Evolutionary conservation across 495 filamentous ascomycete genomes (phyloP).

Genomic region (Penicillium nucicola): DNA sequence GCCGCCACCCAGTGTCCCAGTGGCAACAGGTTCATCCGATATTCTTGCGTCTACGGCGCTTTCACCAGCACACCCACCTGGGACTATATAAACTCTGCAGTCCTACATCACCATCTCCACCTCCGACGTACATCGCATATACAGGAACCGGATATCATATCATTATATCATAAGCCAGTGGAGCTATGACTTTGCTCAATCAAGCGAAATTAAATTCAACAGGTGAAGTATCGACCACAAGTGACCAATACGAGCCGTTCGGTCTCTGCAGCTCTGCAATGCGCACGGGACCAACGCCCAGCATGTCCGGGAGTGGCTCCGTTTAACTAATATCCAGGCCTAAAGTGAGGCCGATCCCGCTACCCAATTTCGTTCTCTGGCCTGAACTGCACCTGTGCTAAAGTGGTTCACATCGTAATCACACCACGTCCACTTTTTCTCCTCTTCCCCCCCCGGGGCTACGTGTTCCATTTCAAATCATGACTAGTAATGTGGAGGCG

Average conservation of each 20-base stretch:
- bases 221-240: constrained; percentile 6
- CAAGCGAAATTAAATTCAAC: background rate
- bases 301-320: background rate
- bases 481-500: background rate
- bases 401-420: background rate
- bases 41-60: background rate
- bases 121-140: too few species aligned
- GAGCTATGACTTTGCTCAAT: constrained; percentile 9
- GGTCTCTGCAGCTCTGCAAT: background rate
- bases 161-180: too few species aligned
- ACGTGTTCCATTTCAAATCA: constrained; percentile 10
- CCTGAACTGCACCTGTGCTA: background rate
- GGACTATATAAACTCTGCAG: background rate
- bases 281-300: background rate
- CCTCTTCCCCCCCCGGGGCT: background rate
- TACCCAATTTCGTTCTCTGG: constrained; percentile 3
- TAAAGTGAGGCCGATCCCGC: constrained; percentile 11
- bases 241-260: constrained; percentile 10
- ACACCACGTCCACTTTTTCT: background rate
- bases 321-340: background rate
- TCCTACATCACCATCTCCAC: too few species aligned
- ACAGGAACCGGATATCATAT: background rate
- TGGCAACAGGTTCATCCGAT: constrained; percentile 7
- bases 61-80: background rate
- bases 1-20: background rate